Base-by-base conservation (phyloP, 2,329 filamentous ascomycete species). In the Trichoderma afroharzianum region DNA sequence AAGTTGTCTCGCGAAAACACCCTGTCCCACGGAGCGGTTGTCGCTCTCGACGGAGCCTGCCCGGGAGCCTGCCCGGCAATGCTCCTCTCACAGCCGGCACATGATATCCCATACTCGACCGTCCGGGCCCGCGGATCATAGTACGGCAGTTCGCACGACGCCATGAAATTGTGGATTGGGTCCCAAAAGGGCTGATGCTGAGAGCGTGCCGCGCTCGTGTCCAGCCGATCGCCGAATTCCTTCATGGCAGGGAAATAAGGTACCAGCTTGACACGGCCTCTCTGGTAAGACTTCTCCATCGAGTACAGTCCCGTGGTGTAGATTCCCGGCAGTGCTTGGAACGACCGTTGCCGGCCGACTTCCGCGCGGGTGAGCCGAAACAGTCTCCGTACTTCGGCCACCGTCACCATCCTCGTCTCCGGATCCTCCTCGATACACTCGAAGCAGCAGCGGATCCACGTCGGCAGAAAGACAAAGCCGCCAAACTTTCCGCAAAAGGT, bases 401-500 rank as follows among this genome's bases (percentile, higher is more conserved):
- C 63, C 18, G 58, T 68, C 70, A 68, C 63, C 63, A 71, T 67
- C 14, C 63, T 61, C n/a, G 59, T 69, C 18, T 72, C 71, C 14
- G 59, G 71, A 24, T 63, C 71, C 28, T 72, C 64, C 26, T 63
- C 66, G 43, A 72, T 70, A 30, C 71, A 72, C 55, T 53, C 66
- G 39, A 63, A 70, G 39, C 71, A 72, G 66, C 71, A 72, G 24
- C 71, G 71, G 59, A 36, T 69, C 67, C 66, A 69, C 3, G 47
- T 50, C 4, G 71, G 71, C n/a, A 72, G 39, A 12, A 70, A 72
- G n/a, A 70, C 67, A 18, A 70, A 72, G 11, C 71, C 71, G 3
- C 71, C 66, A 64, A 72, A 72, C 47, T 58, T 59, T 12, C 71
- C 71, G 26, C 71, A 72, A 50, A 72, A 39, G 30, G 71, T 28